Evolutionary conservation across 306 rosid genomes (phyloP).

Genomic region (Mimosa pudica): DNA sequence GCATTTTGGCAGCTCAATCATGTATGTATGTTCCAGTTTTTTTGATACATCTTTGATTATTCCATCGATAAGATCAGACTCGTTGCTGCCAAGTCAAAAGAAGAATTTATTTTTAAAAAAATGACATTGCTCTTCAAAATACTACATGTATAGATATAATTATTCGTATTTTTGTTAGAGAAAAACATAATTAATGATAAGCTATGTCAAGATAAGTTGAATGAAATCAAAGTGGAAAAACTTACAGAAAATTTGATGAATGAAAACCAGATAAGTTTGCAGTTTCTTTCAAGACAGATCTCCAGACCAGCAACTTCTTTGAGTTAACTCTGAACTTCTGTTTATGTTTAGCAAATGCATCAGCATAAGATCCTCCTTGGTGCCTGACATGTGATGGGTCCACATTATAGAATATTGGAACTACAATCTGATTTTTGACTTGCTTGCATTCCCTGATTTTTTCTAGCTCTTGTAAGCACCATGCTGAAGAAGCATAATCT

Average conservation of each 20-base stretch:
- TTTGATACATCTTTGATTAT: no score
- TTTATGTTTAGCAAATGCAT: neutral
- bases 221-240: no score
- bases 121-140: no score
- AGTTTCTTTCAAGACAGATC: neutral
- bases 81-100: no score
- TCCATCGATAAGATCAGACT: no score
- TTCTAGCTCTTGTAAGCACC: neutral
- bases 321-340: neutral
- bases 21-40: no score
- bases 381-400: neutral
- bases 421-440: neutral
- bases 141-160: no score
- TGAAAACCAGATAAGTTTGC: slow-evolving; percentile 18
- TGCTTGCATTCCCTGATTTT: neutral
- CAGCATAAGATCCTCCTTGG: neutral
- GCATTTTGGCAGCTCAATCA: no score
- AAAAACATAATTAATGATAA: no score
- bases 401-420: neutral
- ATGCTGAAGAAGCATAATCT: neutral
- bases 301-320: neutral
- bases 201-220: no score
- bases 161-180: no score
- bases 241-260: neutral
- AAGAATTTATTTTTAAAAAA: no score